These are phyloP conservation scores for Mycena leptocephala DNA, from an alignment of 768 basidiomycete species.

Conservation along the genomic window DNA sequence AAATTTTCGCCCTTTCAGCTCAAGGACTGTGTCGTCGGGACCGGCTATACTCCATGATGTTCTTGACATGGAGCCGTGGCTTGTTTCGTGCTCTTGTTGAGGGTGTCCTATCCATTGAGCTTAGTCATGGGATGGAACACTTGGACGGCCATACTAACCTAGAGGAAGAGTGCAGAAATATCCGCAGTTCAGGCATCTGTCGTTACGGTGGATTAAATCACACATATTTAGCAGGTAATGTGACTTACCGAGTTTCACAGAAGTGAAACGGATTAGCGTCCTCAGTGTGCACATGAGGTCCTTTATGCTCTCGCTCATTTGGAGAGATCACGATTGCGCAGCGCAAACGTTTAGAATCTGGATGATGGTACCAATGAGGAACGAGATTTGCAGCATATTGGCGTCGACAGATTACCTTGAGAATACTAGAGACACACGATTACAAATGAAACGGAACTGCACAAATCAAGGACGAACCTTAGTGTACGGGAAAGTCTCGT, in stretches of 20 bases:
- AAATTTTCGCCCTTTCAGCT: slow-evolving; percentile 71
- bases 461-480: slow-evolving; percentile 56
- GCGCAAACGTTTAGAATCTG: slow-evolving; percentile 66
- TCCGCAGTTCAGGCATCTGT: slow-evolving; percentile 63
- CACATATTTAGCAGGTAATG: not conserved
- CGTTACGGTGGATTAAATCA: not conserved
- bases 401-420: slow-evolving; percentile 55
- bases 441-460: not conserved
- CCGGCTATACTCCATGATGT: slow-evolving; percentile 72
- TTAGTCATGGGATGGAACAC: not conserved
- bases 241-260: slow-evolving; percentile 62
- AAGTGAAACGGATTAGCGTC: slow-evolving; percentile 66
- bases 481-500: slow-evolving; percentile 76
- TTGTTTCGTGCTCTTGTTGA: slow-evolving; percentile 74
- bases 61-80: slow-evolving; percentile 76
- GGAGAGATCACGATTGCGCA: slow-evolving; percentile 65
- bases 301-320: slow-evolving; percentile 58
- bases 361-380: not conserved
- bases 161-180: slow-evolving; percentile 74
- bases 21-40: slow-evolving; percentile 62
- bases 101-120: slow-evolving; percentile 60
- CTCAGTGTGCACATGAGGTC: slow-evolving; percentile 63
- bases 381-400: not conserved
- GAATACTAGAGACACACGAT: slow-evolving; percentile 57
- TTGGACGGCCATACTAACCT: slow-evolving; percentile 4